Evolutionary conservation across 306 rosid genomes (phyloP).

Genomic region (Cucurbita pepo): DNA sequence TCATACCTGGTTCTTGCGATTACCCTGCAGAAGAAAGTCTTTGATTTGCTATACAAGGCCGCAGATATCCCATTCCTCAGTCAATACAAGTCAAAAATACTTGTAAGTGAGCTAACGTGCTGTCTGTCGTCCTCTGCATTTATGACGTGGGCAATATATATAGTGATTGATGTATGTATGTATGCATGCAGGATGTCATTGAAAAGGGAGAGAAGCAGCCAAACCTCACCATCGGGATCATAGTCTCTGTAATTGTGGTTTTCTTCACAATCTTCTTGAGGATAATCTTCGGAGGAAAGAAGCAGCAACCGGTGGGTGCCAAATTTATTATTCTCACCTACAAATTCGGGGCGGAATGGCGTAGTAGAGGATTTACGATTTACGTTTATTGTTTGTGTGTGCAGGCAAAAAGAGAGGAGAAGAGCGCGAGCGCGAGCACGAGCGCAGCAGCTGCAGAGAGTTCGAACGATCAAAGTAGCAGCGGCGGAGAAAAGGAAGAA

Average conservation of each 20-base stretch:
- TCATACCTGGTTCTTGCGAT: not conserved
- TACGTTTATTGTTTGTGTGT: not conserved
- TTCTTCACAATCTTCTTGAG: conserved; percentile 38
- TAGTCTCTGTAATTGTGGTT: conserved; percentile 40
- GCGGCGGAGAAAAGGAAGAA: conserved; percentile 17
- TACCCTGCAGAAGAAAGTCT: conserved; percentile 59
- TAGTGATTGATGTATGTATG: not conserved
- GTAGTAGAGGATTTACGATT: not conserved
- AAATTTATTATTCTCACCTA: not conserved
- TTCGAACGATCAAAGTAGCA: conserved; percentile 19
- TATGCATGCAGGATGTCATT: conserved; percentile 47
- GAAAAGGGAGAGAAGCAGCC: conserved; percentile 76
- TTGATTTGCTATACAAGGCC: conserved; percentile 67
- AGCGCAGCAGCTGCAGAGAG: conserved; percentile 19
- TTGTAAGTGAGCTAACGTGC: conserved; percentile 22
- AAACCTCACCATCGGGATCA: conserved; percentile 55
- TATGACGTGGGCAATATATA: not conserved
- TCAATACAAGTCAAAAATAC: conserved; percentile 39
- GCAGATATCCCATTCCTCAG: conserved; percentile 67
- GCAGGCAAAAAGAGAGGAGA: conserved; percentile 28
- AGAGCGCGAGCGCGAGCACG: not conserved
- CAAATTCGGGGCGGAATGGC: too few species aligned
- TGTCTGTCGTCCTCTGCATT: not conserved
- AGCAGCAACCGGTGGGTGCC: conserved; percentile 23
- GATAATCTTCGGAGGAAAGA: conserved; percentile 68